Base-by-base conservation (phyloP, 1,284 basidiomycete species). In the Rhodotorula sp. region DNA sequence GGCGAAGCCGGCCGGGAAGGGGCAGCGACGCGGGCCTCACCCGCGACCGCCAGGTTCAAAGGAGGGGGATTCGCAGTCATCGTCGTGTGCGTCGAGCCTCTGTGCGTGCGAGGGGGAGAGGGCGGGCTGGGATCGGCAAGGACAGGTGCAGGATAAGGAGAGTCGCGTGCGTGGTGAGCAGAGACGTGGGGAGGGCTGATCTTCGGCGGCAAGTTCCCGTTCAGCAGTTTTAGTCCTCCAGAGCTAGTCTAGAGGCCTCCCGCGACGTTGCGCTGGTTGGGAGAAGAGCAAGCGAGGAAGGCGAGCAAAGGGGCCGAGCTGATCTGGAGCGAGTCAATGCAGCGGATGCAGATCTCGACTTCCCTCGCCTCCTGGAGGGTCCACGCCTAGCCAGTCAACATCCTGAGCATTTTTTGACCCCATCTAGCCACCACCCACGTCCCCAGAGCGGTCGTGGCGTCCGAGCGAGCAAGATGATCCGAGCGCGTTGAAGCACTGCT, bases 1-100 rank as follows among this genome's bases (percentile, higher is more conserved):
- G 70, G 70, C n/a, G 70, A 72, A 23, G 70, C 29, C 20, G 70
- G 70, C 23, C 70, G 67, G 23, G 57, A 63, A 2, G 61, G 64
- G 2, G 56, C 52, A 63, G 62, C 29, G 57, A 43, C 47, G 18
- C 21, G 43, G 29, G 48, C 31, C 39, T 29, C 47, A 16, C 34
- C 51, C 34, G 62, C 64, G 23, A 18, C 67, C 47, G 67, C 62
- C 7, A 72, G 29, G 64, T 72, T 64, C 61, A 72, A 63, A 26
- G 64, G 49, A 15, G 70, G 70, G 23, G 67, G 67, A 43, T 67
- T 60, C 31, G 54, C 47, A 1, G 70, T 26, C 70, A 72, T 71
- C 8, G 23, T 57, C 39, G 39, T 10, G 12, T 12, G 39, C 39
- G 8, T 43, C 10, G 14, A 21, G 3, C 23, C 47, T 39, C 23